Percentiles rank a stretch among this genome's conserved stretches.
phyloP scores from a whole-genome alignment of 257 asterid species.

The Ehretia macrophylla region DNA sequence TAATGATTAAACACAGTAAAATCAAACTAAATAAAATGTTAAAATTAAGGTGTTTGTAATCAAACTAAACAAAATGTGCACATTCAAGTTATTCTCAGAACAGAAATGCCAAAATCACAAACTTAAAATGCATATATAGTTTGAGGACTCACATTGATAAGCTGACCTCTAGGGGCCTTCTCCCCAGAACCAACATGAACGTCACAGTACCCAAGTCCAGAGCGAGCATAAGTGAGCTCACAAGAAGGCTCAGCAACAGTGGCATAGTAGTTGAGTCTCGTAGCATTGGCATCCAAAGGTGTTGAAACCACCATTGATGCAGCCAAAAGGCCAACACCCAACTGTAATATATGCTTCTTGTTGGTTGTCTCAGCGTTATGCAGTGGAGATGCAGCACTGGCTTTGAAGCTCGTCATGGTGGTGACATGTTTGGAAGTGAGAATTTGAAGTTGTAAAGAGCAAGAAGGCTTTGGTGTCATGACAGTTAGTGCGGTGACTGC shows the following conservation, averaged over 20 bases:
- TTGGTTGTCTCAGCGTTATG: constrained; percentile 9
- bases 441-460: constrained; percentile 12
- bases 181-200: constrained; percentile 63
- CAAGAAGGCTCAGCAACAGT: constrained; percentile 78
- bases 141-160: constrained; percentile 62
- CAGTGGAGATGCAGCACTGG: constrained; percentile 22
- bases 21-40: too few relatives aligned
- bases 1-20: too few relatives aligned
- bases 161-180: constrained; percentile 68
- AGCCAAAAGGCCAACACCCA: constrained; percentile 66
- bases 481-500: constrained; percentile 53
- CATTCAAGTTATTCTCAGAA: too few relatives aligned
- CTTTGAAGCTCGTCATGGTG: constrained; percentile 21
- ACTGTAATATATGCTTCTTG: constrained; percentile 39
- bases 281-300: constrained; percentile 73
- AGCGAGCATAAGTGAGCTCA: constrained; percentile 60
- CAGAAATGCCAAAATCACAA: too few relatives aligned
- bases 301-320: constrained; percentile 49
- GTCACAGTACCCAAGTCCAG: constrained; percentile 92
- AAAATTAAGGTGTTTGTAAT: too few relatives aligned
- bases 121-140: too few relatives aligned
- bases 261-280: constrained; percentile 82
- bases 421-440: constrained; percentile 13
- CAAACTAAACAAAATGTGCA: too few relatives aligned
- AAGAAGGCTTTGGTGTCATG: constrained; percentile 36